Evolutionary conservation across 495 filamentous ascomycete genomes (phyloP), one percentile per base, ranked within the genome.

Genomic region (Neurospora tetraspora): DNA sequence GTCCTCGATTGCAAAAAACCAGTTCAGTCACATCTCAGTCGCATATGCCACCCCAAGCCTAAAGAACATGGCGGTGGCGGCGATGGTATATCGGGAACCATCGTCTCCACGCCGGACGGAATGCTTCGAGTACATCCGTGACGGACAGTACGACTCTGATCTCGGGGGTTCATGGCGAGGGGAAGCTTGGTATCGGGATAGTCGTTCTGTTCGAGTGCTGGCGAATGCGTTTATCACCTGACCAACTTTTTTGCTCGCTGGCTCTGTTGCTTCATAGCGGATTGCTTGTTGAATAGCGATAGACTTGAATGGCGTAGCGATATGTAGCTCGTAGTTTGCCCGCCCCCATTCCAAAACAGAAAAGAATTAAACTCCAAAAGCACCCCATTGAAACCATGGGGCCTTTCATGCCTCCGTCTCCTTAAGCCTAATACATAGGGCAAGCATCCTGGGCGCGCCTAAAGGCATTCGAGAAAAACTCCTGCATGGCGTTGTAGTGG

Each of bases 401-500:
- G 10, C 8, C 27, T 39, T 40, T 16, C 14, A 9, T 38, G 23
- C 34, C 39, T 10, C 27, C 27, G 12, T 65, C 14, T 18, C n/a
- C n/a, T 37, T 39, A 8, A 45, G n/a, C 38, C 80, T 76, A 86
- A 74, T 83, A 85, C 36, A 77, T 72, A 45, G 81, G 80, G 79
- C 87, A 89, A 27, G 84, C 86, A 37, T 79, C 81, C 75, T 84
- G 76, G 39, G 91, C 93, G 68, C 93, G 85, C 73, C 83, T 78
- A 82, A 97, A 97, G n/a, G 96, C 96, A 53, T 86, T 85, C 0
- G 91, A 84, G 76, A 99, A 99, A 77, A 99, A 94, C 68, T 93
- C 89, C 78, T 97, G 93, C 96, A 99, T 98, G 34, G 96, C 96
- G 34, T 86, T 84, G 80, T 98, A 99, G 82, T 99, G 96, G 79